Evolutionary conservation across 2,329 filamentous ascomycete genomes (phyloP).

Genomic region (Ilyonectria mors-panacis): DNA sequence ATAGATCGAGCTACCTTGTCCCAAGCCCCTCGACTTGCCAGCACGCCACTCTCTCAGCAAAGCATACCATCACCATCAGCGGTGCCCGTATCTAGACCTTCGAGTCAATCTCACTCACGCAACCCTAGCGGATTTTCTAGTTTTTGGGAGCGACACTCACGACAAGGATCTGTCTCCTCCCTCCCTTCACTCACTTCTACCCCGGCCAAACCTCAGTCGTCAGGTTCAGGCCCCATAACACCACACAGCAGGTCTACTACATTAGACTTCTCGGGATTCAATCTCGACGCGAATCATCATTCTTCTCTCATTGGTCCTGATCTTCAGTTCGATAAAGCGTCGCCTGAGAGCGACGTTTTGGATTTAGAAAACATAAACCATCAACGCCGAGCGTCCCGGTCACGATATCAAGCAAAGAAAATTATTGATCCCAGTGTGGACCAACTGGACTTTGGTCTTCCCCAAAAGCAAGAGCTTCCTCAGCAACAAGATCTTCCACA

Average conservation of each 20-base stretch:
- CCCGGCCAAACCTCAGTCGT: conserved; percentile 27
- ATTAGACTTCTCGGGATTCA: conserved; percentile 7
- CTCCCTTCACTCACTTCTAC: conserved; percentile 39
- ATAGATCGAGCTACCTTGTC: conserved; percentile 39
- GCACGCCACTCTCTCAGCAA: conserved; percentile 31
- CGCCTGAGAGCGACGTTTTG: not conserved
- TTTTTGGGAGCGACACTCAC: conserved; percentile 31
- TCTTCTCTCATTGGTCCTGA: conserved; percentile 25
- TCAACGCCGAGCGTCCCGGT: conserved; percentile 22
- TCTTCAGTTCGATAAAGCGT: conserved; percentile 22
- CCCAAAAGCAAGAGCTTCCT: not conserved
- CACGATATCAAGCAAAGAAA: conserved; percentile 29
- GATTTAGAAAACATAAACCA: conserved; percentile 3
- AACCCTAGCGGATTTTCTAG: conserved; percentile 17
- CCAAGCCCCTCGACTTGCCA: conserved; percentile 32
- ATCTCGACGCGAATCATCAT: conserved; percentile 12
- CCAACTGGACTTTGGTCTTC: conserved; percentile 32
- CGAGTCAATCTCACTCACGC: conserved; percentile 16
- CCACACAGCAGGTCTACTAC: conserved; percentile 12
- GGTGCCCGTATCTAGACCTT: not conserved
- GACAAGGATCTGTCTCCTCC: conserved; percentile 41
- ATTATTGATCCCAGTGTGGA: conserved; percentile 31
- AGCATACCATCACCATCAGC: conserved; percentile 48
- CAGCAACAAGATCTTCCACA: not conserved
- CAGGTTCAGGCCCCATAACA: conserved; percentile 27